Base-by-base conservation (phyloP, 2,329 filamentous ascomycete genomes). In the Teratosphaeriaceae sp. region DNA sequence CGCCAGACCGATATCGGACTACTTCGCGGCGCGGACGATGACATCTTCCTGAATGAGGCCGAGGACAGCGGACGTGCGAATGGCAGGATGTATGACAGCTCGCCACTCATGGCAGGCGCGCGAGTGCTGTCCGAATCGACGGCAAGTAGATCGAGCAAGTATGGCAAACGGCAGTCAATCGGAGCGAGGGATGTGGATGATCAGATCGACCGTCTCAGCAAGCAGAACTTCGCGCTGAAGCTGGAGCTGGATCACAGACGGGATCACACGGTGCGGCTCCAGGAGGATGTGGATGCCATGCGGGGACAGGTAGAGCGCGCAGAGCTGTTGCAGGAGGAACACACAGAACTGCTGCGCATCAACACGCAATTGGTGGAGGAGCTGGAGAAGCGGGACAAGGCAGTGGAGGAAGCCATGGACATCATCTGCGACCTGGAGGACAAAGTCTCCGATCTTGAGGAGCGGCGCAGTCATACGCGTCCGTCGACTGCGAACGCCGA, bases 201-300 rank as follows among this genome's bases (percentile, higher is more conserved):
- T 74, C 77, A 80, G 42, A 65, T 86, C 40, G 84, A 82, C 3
- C 80, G 71, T 1, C 65, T 87, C 18, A 79, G 82, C 60, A 88
- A 88, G 58, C 78, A 85, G 63, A 88, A 87, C 55, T 88, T 87
- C 52, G 82, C 85, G 51, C 70, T 88, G 31, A 87, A 88, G 61
- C 69, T 87, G 23, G 82, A 87, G 58, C 63, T 88, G 1, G 85
- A 76, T 52, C 82, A 87, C 56, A 74, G 81, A 5, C 73, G 83
- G 21, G 77, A 87, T 62, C 73, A 75, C 41, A 80, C 84, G 55
- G 71, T 70, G 7, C 67, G 66, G 18, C 55, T 86, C 24, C 80
- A 85, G 55, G 69, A 74, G 24, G 69, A 72, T 30, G 53, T 81
- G n/a, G 73, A 79, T 27, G 61, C 60, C 3, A 65, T 85, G 15